These are phyloP conservation scores for Micractinium sp. DNA, from an alignment of 139 green algal species.

Conservation along the genomic window DNA sequence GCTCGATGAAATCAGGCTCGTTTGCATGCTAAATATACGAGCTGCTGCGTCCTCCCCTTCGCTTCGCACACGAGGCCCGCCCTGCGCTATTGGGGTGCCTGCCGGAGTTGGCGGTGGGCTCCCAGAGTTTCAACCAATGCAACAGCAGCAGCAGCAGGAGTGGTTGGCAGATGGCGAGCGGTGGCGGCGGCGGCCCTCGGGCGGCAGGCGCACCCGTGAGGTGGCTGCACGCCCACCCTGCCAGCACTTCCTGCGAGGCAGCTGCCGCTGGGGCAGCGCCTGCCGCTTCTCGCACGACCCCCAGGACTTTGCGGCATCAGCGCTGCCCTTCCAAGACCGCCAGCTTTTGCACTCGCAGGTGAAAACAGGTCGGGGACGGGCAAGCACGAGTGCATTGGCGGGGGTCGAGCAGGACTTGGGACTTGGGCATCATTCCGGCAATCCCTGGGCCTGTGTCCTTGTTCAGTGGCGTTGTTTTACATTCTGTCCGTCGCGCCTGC, in stretches of 20 bases:
- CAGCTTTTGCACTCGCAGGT: conserved; percentile 3
- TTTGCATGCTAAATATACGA: too few relatives aligned
- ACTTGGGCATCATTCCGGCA: neutral
- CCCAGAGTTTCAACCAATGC: neutral
- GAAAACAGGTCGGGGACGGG: too few relatives aligned
- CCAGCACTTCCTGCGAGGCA: conserved; percentile 34
- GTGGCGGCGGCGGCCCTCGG: neutral
- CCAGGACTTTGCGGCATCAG: neutral
- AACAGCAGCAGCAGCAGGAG: neutral
- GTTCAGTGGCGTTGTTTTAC: neutral
- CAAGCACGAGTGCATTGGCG: neutral
- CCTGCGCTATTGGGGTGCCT: too few relatives aligned
- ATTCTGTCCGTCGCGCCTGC: neutral
- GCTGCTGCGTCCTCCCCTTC: too few relatives aligned
- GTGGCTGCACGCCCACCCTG: neutral
- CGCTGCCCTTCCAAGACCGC: conserved; percentile 14
- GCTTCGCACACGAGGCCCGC: too few relatives aligned
- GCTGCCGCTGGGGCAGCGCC: conserved; percentile 33
- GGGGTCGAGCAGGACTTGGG: too few relatives aligned
- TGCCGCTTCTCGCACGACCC: conserved; percentile 36
- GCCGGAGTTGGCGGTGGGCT: too few relatives aligned
- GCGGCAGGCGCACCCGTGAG: neutral
- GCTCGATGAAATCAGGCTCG: too few relatives aligned
- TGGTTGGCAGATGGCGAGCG: neutral
- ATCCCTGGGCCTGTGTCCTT: neutral